Base-by-base conservation (phyloP, 2,329 filamentous ascomycete genomes). In the Thermomyces lanuginosus region DNA sequence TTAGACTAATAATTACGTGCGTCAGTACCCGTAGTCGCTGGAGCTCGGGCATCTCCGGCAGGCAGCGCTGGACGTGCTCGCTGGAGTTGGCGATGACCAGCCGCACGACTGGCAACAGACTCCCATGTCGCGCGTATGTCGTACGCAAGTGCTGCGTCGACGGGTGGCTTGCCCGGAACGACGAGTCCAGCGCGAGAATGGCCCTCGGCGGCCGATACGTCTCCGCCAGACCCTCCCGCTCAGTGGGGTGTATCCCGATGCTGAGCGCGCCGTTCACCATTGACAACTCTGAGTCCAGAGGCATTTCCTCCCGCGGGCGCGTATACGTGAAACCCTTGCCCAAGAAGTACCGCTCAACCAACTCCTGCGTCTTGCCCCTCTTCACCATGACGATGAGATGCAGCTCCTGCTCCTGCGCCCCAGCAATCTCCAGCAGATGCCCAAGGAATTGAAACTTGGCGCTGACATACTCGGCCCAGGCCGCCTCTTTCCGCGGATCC, bases 401-500 rank as follows among this genome's bases (percentile, higher is more conserved):
- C 8, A 54, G 35, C 24, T 55, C 49, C 26, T 43, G 38, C 24
- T 55, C 49, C 26, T 43, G 38, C 4, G 30, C 36, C 12, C 41
- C 43, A 2, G 47, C 45, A 9, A 48, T 33, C 21, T 58, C 46
- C 15, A 58, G 45, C 8, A 60, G 40, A 28, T 55, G 48, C n/a
- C 53, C 51, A 4, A 61, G 42, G 11, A 61, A 49, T 11, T 51
- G 39, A 22, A 61, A 61, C 34, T 61, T 61, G 6, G 56, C 47
- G 25, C 58, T 59, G 5, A 53, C 57, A 34, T 60, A 60, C 29
- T 61, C 56, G 4, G 55, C 57, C 51, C 56, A 61, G 4, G 50
- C 41, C 4, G 57, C 52, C 32, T 58, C 48, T 29, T 52, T 48
- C 22, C 42, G 35, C 5, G 51, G 38, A 18, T 54, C 45, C 2